Evolutionary conservation across 495 filamentous ascomycete genomes (phyloP).

Genomic region (Aspergillus indologenus): DNA sequence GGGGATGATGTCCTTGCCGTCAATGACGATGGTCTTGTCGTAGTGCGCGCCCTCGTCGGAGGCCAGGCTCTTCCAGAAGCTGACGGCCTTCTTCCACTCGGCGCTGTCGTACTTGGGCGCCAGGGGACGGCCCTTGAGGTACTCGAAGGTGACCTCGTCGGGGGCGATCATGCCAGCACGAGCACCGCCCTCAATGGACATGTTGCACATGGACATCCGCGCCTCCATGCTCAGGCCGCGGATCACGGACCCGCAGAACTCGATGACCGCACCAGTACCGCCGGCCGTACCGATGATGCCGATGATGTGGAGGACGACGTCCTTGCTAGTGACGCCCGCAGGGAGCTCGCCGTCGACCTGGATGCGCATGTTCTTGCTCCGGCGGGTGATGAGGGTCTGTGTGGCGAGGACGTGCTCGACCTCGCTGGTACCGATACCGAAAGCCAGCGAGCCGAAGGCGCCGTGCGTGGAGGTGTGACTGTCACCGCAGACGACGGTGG

Average conservation of each 20-base stretch:
- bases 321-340: constrained; percentile 94
- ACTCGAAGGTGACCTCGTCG: constrained; percentile 90
- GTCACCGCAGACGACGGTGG: constrained; percentile 96
- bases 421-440: constrained; percentile 97
- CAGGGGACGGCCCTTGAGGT: constrained; percentile 85
- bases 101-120: constrained; percentile 77
- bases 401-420: constrained; percentile 98
- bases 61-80: constrained; percentile 83
- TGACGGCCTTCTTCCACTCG: constrained; percentile 87
- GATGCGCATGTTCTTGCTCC: constrained; percentile 98
- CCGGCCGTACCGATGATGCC: constrained; percentile 94
- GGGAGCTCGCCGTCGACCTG: constrained; percentile 88
- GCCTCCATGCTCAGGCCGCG: constrained; percentile 90
- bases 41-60: constrained; percentile 83
- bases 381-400: constrained; percentile 87
- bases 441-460: constrained; percentile 91
- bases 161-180: constrained; percentile 96
- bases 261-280: constrained; percentile 91
- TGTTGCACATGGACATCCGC: constrained; percentile 99
- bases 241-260: constrained; percentile 94
- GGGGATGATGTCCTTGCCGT: constrained; percentile 87
- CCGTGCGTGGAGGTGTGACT: constrained; percentile 97
- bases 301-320: constrained; percentile 91
- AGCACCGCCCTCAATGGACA: constrained; percentile 98
- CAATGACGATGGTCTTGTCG: constrained; percentile 81